Evolutionary conservation across 148 eudicot genomes (phyloP), one percentile per base, ranked within the genome.

Genomic region (Drosera capensis): DNA sequence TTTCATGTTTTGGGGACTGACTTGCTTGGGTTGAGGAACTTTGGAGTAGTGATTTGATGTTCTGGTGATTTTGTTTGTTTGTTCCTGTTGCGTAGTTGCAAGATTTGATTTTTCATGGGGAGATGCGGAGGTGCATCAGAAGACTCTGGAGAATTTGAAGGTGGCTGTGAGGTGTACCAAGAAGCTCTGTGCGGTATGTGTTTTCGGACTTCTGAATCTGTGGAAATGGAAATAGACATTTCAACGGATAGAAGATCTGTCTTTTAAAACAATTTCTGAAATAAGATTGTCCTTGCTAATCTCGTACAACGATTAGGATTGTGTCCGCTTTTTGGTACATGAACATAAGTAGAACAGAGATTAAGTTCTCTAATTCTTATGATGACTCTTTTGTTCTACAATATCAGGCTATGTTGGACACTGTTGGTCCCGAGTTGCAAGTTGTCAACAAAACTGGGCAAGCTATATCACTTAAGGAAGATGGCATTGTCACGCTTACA

Each of bases 101-200:
- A 75, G 99, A 60, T 92, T 85, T 58, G 99, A 92, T 55, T 84
- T 84, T 73, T 92, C 95, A 8, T 85, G 76, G 94, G 88, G 77
- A 45, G 79, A 78, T n/a, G 52, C 76, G 23, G 82, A 70, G 35
- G 72, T 60, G 56, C 99, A 92, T 45, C 95, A 84, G 25, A 69
- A 68, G 57, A 92, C 94, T 43, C 70, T 92, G 60, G 88, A 81
- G 48, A 92, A 85, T 59, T 49, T 92, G 83, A 92, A 63, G 78
- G 25, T 53, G 1, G 88, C 99, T 34, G 78, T 92, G 42, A 92
- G 79, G 71, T 40, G 64, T 57, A 80, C 99, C 23, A 75, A 59
- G 71, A 92, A 85, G 58, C 82, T 92, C 3, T 92, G 99, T 66
- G 85, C 99, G 56, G 99, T 92, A 85, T 60, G 94, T 66, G 7